Base-by-base conservation (phyloP, 192 early-diverging fungal species). In the Umbelopsis ramanniana region DNA sequence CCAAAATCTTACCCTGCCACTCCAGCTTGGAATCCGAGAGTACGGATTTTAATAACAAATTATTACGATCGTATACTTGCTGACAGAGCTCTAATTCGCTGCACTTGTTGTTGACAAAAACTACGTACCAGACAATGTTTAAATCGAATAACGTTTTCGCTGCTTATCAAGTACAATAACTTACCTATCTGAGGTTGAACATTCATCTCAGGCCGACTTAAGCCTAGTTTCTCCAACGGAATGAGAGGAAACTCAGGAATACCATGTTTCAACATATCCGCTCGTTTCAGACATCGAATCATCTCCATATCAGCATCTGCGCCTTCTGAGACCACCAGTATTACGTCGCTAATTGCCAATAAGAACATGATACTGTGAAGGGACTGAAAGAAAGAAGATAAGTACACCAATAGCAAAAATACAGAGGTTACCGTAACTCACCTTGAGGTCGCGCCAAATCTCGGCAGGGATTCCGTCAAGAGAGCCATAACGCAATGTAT, bases 291-390 rank as follows among this genome's bases (percentile, higher is more conserved):
- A 37, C 75, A 77, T 22, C 77, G 70, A 1, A 81, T 45, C 15
- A 72, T 52, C 6, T 72, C 70, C 15, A 74, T 75, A 40, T 79
- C 77, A 23, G 79, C 70, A 0, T 81, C 77, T 0, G 81, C 67
- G 4, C 78, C 74, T 29, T 87, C 84, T 8, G 73, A 75, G 8
- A 92, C 85, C 10, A 91, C 74, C 12, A 92, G 15, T 8, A 92
- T 74, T 10, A 91, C 85, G 69, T 92, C 89, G 57, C 90, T 92
- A 10, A 91, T 81, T 9, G 83, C 85, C 5, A 89, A 68, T 72
- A 92, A 71, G 55, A 91, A 90, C 23, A 87, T 73, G 0, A 87
- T 78, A 46, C 86, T 46, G 7, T 84, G 72, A 21, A 91, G 70
- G 7, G 85, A 74, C 63, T 89, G 79, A 8, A 47, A 37, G 5